A percentile compares a stretch with the other conserved stretches of the same genome.
These are phyloP conservation scores for fission yeast (Schizosaccharomyces pombe) DNA, from an alignment of 805 yeast genomes.

Conservation along the genomic window DNA sequence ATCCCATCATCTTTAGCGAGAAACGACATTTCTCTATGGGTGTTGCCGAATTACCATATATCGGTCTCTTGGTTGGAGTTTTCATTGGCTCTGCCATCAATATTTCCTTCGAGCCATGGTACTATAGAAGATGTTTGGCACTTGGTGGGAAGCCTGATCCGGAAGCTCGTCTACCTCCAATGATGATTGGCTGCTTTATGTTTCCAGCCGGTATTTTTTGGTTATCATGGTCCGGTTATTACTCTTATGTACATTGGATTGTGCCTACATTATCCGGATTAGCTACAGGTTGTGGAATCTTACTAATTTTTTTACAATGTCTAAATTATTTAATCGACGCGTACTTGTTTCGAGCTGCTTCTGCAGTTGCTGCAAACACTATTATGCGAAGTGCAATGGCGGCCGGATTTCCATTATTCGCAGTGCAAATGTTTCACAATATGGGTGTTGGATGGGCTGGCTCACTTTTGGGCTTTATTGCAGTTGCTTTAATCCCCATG, in stretches of 20 bases:
- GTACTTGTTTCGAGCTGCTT: conserved; percentile 44
- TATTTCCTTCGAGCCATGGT: conserved; percentile 31
- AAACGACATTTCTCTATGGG: conserved; percentile 40
- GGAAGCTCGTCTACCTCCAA: conserved; percentile 55
- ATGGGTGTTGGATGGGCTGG: conserved; percentile 68
- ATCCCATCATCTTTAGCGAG: conserved; percentile 41
- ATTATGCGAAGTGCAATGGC: conserved; percentile 45
- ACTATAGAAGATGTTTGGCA: conserved; percentile 17
- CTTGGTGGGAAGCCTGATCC: conserved; percentile 44
- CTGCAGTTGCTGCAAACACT: conserved; percentile 54
- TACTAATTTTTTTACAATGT: conserved; percentile 38
- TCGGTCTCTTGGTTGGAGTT: conserved; percentile 51
- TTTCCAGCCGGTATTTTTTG: too few relatives aligned
- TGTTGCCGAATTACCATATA: conserved; percentile 53
- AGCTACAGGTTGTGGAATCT: conserved; percentile 37
- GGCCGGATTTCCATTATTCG: conserved; percentile 50
- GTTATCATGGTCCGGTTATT: conserved; percentile 70
- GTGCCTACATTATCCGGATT: conserved; percentile 40
- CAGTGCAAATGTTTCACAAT: conserved; percentile 40
- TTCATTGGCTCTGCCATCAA: conserved; percentile 31
- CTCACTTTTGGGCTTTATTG: conserved; percentile 41
- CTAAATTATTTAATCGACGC: conserved; percentile 45
- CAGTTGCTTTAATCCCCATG: conserved; percentile 34
- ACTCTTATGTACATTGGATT: conserved; percentile 43
- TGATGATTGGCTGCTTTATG: conserved; percentile 44